Conservation (phyloP, 1,139 yeast genomes). For the Protomyces pachydermus region DNA sequence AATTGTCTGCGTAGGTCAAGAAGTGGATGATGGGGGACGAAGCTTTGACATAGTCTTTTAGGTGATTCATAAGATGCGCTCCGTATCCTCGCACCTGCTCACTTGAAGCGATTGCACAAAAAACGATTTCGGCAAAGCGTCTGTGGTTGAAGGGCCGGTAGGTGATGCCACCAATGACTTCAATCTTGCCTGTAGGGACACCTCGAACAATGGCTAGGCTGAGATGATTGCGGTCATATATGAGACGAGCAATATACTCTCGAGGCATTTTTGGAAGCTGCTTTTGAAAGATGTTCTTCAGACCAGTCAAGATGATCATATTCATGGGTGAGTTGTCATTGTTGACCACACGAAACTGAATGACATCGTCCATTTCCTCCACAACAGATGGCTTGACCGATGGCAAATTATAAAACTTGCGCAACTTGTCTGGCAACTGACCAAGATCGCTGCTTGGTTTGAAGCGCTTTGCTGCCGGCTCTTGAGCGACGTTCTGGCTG, state of each 20-base stretch:
- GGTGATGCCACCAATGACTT: slow-evolving; percentile 97
- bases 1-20: slow-evolving; percentile 94
- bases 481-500: not conserved
- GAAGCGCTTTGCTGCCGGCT: slow-evolving; percentile 1
- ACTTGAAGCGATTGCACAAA: slow-evolving; percentile 94
- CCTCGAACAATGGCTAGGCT: slow-evolving; percentile 93
- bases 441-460: slow-evolving; percentile 10
- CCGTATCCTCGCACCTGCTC: slow-evolving; percentile 98
- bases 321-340: slow-evolving; percentile 85
- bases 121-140: slow-evolving; percentile 94
- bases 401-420: slow-evolving; percentile 5
- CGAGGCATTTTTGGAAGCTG: slow-evolving; percentile 98
- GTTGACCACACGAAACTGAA: slow-evolving; percentile 92
- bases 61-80: slow-evolving; percentile 95
- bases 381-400: slow-evolving; percentile 83
- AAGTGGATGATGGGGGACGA: slow-evolving; percentile 84
- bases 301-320: slow-evolving; percentile 85
- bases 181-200: slow-evolving; percentile 50
- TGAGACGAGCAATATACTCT: slow-evolving; percentile 89
- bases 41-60: slow-evolving; percentile 88
- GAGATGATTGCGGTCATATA: slow-evolving; percentile 87
- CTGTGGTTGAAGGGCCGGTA: slow-evolving; percentile 87
- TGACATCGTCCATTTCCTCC: slow-evolving; percentile 85
- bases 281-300: slow-evolving; percentile 92
- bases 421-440: not conserved